Evolutionary conservation across 148 eudicot genomes (phyloP).

Genomic region (Vaccinium vitisidaea): DNA sequence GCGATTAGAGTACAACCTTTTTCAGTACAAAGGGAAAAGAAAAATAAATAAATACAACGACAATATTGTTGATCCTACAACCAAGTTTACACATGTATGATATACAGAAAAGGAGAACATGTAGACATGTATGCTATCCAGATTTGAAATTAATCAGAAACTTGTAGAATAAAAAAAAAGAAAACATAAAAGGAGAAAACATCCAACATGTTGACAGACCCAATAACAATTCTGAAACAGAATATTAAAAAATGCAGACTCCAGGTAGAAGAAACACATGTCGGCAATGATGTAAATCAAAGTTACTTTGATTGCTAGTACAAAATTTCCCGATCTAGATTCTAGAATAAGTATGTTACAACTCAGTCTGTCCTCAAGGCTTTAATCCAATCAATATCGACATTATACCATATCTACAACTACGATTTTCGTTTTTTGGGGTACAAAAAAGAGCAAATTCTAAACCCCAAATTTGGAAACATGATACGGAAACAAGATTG

Average conservation of each 20-base stretch:
- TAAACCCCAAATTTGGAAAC: too few species aligned
- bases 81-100: too few species aligned
- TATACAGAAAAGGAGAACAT: too few species aligned
- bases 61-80: too few species aligned
- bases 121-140: neutral
- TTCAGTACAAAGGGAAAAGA: too few species aligned
- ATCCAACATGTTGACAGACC: neutral
- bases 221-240: neutral
- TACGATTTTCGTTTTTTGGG: too few species aligned
- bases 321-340: conserved; percentile 13
- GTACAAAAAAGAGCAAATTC: too few species aligned
- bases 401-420: neutral
- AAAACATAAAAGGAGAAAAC: neutral
- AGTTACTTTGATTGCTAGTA: neutral
- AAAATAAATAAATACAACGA: too few species aligned
- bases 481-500: too few species aligned
- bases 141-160: neutral
- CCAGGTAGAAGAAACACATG: neutral
- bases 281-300: neutral
- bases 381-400: conserved; percentile 94
- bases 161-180: neutral
- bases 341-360: neutral
- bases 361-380: conserved; percentile 60
- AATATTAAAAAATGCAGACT: neutral
- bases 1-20: too few species aligned